These are phyloP conservation scores for Eucalyptus microcorys DNA, from an alignment of 345 rosid genomes.

Conservation along the genomic window DNA sequence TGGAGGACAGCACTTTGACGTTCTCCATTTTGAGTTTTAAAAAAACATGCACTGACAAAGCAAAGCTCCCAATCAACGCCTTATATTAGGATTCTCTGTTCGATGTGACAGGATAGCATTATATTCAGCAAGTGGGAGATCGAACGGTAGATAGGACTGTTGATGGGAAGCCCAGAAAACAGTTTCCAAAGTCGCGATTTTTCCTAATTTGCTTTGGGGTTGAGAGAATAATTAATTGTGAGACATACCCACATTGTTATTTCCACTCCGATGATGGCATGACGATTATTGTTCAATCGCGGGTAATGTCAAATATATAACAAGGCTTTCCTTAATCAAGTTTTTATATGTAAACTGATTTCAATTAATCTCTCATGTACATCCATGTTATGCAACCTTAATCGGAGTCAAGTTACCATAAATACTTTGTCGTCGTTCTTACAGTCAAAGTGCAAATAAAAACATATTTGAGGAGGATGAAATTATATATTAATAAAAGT, in stretches of 20 bases:
- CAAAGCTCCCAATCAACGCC: background rate
- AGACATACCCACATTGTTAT: background rate
- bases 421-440: background rate
- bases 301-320: background rate
- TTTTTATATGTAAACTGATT: no score
- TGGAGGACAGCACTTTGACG: background rate
- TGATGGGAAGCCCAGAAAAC: background rate
- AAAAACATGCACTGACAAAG: background rate
- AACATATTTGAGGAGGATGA: background rate
- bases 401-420: background rate
- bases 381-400: background rate
- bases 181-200: background rate
- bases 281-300: background rate
- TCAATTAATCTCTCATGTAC: background rate
- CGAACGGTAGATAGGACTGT: background rate
- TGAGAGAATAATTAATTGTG: background rate
- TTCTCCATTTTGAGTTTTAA: background rate
- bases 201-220: background rate
- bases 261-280: background rate
- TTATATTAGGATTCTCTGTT: background rate
- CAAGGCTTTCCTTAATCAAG: background rate
- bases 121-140: no score
- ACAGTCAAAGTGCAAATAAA: accelerated
- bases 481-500: background rate
- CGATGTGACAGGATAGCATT: background rate